Evolutionary conservation across 1,139 yeast genomes (phyloP).

Genomic region (Blastobotrys arbuscula): DNA sequence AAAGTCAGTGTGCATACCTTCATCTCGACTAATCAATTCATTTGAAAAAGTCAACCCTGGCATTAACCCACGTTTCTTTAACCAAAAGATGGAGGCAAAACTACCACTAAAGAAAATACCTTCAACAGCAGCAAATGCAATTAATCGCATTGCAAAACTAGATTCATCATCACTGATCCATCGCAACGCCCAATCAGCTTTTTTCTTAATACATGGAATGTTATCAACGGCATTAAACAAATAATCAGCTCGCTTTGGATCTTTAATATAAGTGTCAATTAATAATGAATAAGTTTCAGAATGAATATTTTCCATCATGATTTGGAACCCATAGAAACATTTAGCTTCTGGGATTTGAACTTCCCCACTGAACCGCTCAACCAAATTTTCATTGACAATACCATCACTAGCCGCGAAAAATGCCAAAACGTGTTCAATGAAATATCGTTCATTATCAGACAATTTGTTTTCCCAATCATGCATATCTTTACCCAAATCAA

Average conservation of each 20-base stretch:
- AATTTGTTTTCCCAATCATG: conserved; percentile 84
- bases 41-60: conserved; percentile 97
- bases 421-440: conserved; percentile 89
- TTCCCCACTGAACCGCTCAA: conserved; percentile 94
- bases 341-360: conserved; percentile 97
- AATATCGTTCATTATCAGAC: conserved; percentile 85
- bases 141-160: conserved; percentile 88
- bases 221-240: conserved; percentile 91
- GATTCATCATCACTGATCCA: conserved; percentile 90
- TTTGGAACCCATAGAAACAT: conserved; percentile 98
- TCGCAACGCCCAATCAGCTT: conserved; percentile 97
- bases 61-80: conserved; percentile 96
- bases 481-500: conserved; percentile 86
- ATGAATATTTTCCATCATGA: conserved; percentile 99
- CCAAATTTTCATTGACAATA: conserved; percentile 93
- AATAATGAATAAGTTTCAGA: conserved; percentile 93
- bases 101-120: conserved; percentile 98
- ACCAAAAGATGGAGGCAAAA: conserved; percentile 96
- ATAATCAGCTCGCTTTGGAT: conserved; percentile 82
- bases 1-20: conserved; percentile 97
- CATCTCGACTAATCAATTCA: conserved; percentile 96
- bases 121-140: conserved; percentile 98
- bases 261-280: conserved; percentile 92
- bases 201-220: conserved; percentile 89
- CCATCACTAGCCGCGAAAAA: conserved; percentile 98